phyloP scores from a whole-genome alignment of 352 stramenopile genomes.

The Phytophthora foliorum region DNA sequence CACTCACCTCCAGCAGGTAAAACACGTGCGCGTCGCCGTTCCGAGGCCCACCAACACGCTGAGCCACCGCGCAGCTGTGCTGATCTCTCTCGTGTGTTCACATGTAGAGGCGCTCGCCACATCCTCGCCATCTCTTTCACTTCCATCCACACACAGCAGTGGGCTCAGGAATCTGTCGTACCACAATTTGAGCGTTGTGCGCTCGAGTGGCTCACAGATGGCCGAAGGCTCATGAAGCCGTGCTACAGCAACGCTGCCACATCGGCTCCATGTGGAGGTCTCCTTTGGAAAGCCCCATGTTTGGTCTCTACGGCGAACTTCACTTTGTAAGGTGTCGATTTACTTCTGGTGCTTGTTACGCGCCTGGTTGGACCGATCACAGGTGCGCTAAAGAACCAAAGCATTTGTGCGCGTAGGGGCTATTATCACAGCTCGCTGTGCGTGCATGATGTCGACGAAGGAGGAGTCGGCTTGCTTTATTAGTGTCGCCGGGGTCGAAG shows the following conservation, averaged over 20 bases:
- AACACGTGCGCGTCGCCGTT: conserved; percentile 22
- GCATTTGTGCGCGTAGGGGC: conserved; percentile 3
- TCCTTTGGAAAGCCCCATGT: conserved; percentile 32
- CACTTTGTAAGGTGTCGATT: conserved; percentile 7
- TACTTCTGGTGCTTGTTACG: conserved; percentile 3
- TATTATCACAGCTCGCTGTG: not conserved
- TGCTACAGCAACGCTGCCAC: conserved; percentile 11
- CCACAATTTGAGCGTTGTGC: conserved; percentile 18
- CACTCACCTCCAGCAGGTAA: conserved; percentile 18
- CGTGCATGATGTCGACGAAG: too few species aligned
- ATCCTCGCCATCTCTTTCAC: conserved; percentile 39
- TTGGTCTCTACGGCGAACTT: conserved; percentile 20
- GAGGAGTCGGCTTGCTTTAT: too few species aligned
- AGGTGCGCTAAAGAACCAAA: conserved; percentile 3
- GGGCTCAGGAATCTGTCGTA: conserved; percentile 25
- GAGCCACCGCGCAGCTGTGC: conserved; percentile 21
- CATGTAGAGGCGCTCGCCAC: conserved; percentile 24
- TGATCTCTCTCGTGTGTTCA: conserved; percentile 22
- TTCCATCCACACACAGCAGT: conserved; percentile 27
- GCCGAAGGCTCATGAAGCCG: not conserved
- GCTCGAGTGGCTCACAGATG: conserved; percentile 14
- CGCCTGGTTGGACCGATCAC: too few species aligned
- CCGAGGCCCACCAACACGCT: conserved; percentile 20
- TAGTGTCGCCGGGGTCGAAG: too few species aligned
- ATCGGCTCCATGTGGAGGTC: conserved; percentile 24